phyloP scores from a whole-genome alignment of 2,329 filamentous ascomycete species.

The Penicillium sp. region DNA sequence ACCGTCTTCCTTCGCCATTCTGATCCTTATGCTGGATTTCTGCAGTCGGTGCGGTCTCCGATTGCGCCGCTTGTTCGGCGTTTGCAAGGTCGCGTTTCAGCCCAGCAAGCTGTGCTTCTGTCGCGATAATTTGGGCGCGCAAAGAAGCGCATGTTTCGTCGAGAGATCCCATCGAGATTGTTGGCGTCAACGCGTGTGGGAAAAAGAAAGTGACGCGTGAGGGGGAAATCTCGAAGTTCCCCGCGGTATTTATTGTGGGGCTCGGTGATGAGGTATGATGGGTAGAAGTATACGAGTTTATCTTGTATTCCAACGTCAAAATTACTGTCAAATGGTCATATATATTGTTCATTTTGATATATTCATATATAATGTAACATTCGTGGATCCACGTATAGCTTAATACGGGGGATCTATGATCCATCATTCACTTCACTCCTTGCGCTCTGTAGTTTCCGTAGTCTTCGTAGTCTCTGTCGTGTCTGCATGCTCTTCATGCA shows the following conservation, averaged over 20 bases:
- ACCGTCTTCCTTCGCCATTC: constrained; percentile 43
- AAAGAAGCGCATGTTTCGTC: constrained; percentile 35
- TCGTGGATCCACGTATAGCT: no score
- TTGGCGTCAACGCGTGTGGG: neutral
- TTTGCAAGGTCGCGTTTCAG: constrained; percentile 39
- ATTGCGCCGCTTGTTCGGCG: constrained; percentile 29
- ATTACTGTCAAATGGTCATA: no score
- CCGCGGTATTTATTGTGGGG: constrained; percentile 18
- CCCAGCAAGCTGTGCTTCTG: constrained; percentile 37
- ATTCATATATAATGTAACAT: neutral
- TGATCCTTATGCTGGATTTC: neutral
- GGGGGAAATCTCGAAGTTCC: constrained; percentile 10
- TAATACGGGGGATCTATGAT: neutral
- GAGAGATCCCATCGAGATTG: constrained; percentile 15
- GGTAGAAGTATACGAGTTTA: neutral
- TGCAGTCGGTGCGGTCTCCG: constrained; percentile 9
- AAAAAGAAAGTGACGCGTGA: neutral
- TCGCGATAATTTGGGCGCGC: constrained; percentile 38
- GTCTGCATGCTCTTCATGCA: constrained; percentile 23
- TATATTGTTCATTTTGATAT: neutral
- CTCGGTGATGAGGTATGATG: neutral
- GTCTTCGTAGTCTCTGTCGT: constrained; percentile 2
- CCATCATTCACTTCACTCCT: neutral
- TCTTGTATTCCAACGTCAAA: neutral
- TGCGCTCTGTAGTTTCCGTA: neutral